Base-by-base conservation (phyloP, 2,329 filamentous ascomycete species). In the Coleophoma eucalyptorum region DNA sequence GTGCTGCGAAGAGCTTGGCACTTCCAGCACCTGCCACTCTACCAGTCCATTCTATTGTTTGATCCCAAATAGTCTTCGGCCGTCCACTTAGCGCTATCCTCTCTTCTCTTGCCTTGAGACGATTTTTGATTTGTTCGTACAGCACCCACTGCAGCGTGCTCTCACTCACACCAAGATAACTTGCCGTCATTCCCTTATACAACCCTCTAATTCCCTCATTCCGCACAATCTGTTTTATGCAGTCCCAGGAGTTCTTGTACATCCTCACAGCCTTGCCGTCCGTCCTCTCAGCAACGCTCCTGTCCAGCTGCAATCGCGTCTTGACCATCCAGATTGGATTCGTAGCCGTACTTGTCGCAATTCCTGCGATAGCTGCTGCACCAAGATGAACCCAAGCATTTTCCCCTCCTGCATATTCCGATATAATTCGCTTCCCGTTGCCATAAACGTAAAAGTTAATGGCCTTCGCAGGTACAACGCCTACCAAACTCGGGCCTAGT, bases 251-350 rank as follows among this genome's bases (percentile, higher is more conserved):
- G 68, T 96, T 96, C 67, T 83, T 84, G 71, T 97, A 97, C 63
- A 84, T 84, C 48, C 92, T 78, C 47, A 75, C 74, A 49, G 72
- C 71, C 21, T 72, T 67, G 37, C 75, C 77, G 21, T 73, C 80
- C 52, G 78, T 74, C 55, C 73, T 72, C 60, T 81, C 80, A 15
- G 86, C 87, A 48, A 84, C 81, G 65, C 89, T 89, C 74, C 92
- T 95, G 73, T 97, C 92, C 33, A 97, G 80, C 71, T 97, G 92
- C 60, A 97, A 68, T 32, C 92, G 79, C 38, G 92, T 97, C 78
- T 97, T 97, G 65, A 97, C 84, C 56, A 97, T 80, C 92, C 92
- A 97, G 64, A 97, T 96, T 1, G 92, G 92, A 69, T 97, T 97
- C 35, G 92, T 97, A 19, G 87, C 89, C 1, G 93, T 97, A 43